Evolutionary conservation across 306 rosid genomes (phyloP).

Genomic region (Acacia confusa): DNA sequence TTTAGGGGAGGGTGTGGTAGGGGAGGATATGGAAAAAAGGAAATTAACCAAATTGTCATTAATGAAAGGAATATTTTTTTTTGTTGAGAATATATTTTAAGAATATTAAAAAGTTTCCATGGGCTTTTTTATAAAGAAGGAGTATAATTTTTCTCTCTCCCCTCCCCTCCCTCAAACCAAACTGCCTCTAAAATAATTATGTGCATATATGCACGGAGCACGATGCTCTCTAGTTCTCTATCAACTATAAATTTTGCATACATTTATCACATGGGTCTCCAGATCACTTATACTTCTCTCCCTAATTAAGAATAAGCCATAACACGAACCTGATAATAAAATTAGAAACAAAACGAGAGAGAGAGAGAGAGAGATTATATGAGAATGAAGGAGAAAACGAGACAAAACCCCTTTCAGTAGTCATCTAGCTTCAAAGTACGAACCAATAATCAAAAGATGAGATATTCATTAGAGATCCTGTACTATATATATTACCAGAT

Average conservation of each 20-base stretch:
- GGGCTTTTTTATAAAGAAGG: too few relatives aligned
- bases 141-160: too few relatives aligned
- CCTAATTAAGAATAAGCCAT: too few relatives aligned
- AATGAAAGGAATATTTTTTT: too few relatives aligned
- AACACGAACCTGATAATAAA: not conserved
- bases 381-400: not conserved
- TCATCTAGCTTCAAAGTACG: not conserved
- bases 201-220: not conserved
- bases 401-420: not conserved
- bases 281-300: not conserved
- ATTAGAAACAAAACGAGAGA: constrained; percentile 5
- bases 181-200: too few relatives aligned
- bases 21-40: too few relatives aligned
- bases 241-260: not conserved
- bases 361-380: too few relatives aligned
- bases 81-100: too few relatives aligned
- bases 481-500: constrained; percentile 25
- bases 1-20: too few relatives aligned
- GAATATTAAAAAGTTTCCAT: too few relatives aligned
- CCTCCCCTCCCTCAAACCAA: too few relatives aligned
- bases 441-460: constrained; percentile 12
- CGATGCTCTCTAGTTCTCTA: not conserved
- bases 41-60: too few relatives aligned
- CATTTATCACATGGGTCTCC: not conserved
- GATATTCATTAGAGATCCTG: constrained; percentile 31